Base-by-base conservation (phyloP, 805 yeast species). In the Barnettozyma botsteinii region DNA sequence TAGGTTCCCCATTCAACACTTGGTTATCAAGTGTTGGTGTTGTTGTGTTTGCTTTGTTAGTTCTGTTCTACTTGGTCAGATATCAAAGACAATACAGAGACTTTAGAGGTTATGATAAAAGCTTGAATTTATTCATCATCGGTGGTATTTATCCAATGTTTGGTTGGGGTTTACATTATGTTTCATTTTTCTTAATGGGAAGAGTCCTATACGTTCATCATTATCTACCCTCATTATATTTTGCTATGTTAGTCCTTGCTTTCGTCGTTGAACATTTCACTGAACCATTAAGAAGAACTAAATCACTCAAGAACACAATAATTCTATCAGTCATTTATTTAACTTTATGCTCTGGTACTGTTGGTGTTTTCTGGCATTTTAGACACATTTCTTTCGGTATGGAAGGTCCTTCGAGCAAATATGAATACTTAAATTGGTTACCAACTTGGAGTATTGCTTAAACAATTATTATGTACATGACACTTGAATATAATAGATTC, bases 121-220 rank as follows among this genome's bases (percentile, higher is more conserved):
- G 72, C 47, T 62, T 75, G 41, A 70, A 73, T 57, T 53, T 67
- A 35, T 79, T 79, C 59, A 44, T 79, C 38, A 77, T 82, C 76
- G 83, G 84, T 44, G 93, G 88, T 50, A 61, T 82, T 33, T 77
- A 79, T 53, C 95, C 95, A 37, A 72, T 85, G 73, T 64, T 84
- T 37, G 93, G 86, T 11, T 85, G 91, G 88, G 79, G 84, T 27
- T 67, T 83, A 59, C 93, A 85, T 59, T 84, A 68, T 60, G 59
- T 75, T 56, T 91, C 95, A 23, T 85, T 85, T 51, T 73, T 77
- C 24, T 67, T 85, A 37, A 85, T 85, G 95, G 82, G 87, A 13
- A 75, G 95, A 70, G 93, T 85, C 50, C 82, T 91, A 0, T 85
- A 85, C 53, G 86, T 82, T 33, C 95, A 85, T 60, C 95, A 85